Percentiles rank a stretch among this genome's conserved stretches.
These are phyloP conservation scores for Zygoascus meyerae DNA, from an alignment of 1,139 yeast genomes.

Conservation along the genomic window DNA sequence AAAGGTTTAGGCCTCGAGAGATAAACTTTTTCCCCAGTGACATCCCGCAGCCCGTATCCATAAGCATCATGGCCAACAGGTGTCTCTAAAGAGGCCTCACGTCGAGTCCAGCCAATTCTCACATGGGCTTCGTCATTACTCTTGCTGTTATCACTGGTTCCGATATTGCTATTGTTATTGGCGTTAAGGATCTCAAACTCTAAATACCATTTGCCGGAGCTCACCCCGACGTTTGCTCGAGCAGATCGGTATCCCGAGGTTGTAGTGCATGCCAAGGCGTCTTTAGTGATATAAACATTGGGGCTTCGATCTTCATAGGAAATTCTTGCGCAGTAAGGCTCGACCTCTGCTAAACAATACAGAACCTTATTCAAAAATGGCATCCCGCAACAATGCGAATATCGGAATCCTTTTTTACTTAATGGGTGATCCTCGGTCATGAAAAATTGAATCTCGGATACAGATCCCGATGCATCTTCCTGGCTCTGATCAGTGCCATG, in stretches of 20 bases:
- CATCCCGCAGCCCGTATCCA: conserved; percentile 86
- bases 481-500: too few species aligned
- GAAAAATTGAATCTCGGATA: conserved; percentile 30
- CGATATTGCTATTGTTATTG: conserved; percentile 16
- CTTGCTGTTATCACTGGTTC: conserved; percentile 16
- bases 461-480: background rate
- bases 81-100: conserved; percentile 87
- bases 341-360: conserved; percentile 69
- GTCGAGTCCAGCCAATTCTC: conserved; percentile 71
- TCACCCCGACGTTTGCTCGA: conserved; percentile 66
- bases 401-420: conserved; percentile 76
- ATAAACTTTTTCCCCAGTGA: conserved; percentile 72
- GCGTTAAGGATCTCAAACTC: conserved; percentile 58
- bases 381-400: conserved; percentile 72
- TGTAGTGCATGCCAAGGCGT: conserved; percentile 45
- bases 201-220: conserved; percentile 77
- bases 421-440: conserved; percentile 70
- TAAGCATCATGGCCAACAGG: conserved; percentile 96
- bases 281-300: conserved; percentile 47
- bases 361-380: conserved; percentile 53
- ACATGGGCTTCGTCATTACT: conserved; percentile 46
- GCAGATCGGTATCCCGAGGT: conserved; percentile 76
- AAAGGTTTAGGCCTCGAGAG: conserved; percentile 59
- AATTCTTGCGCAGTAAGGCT: conserved; percentile 59
- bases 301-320: conserved; percentile 69